Base-by-base conservation (phyloP, 371 early-diverging fungal species). In the Nematocida parisii region DNA sequence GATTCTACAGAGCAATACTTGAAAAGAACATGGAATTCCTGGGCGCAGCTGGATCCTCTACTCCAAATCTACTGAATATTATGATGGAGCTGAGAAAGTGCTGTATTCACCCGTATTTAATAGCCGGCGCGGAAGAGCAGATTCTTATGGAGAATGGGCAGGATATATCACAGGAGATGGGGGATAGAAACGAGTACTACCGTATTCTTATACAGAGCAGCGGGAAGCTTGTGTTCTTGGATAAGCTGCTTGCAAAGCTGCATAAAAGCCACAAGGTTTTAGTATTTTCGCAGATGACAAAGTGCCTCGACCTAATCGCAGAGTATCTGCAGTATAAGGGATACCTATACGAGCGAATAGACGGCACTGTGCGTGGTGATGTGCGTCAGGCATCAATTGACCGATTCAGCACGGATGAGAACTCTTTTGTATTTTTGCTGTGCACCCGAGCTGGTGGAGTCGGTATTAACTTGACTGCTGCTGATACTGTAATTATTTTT, bases 11-110 rank as follows among this genome's bases (percentile, higher is more conserved):
- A 84, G 91, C 92, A 67, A 92, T 97, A 61, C 87, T 98, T 22
- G 95, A 95, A 86, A 95, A 95, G 87, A 96, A 97, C 85, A 92
- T 97, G 72, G 89, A 89, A 27, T 92, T 91, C 87, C 84, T 92
- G 40, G 90, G 83, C 84, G 84, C 91, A 90, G 66, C 90, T 90
- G 84, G 91, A 90, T 90, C 89, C 61, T 89, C 89, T 75, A 93
- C 92, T 83, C 93, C 92, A 4, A 91, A 95, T 42, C 89, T 98
- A 20, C 88, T 95, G 66, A 97, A 97, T 86, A 93, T 97, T 85
- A 92, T 99, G 96, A 97, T 96, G 96, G 96, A 98, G 89, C 90
- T 99, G 45, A 93, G 97, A 85, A 98, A 98, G 85, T 95, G 94
- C 64, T 92, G 95, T 81, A 98, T 97, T 85, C 98, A 98, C 85